Base-by-base conservation (phyloP, 139 green algal genomes). In the Ostreobium quekettii region DNA sequence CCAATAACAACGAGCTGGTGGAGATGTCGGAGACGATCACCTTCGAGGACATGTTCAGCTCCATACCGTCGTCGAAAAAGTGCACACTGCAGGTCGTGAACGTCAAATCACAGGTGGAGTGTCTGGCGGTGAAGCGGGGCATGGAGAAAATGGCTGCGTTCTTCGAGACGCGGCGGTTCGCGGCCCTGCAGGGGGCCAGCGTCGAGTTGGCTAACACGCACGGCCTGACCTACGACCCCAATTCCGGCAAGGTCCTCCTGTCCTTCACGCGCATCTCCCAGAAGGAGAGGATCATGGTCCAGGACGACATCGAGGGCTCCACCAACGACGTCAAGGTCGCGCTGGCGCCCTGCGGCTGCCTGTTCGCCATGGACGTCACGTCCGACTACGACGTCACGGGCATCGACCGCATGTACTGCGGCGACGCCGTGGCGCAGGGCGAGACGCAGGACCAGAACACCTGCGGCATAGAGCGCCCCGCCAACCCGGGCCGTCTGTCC, bases 101-200 rank as follows among this genome's bases (percentile, higher is more conserved):
- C 22, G 39, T 64, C 36, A 67, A 80, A 57, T 68, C 39, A 22
- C 31, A 36, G 32, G 64, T 69, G n/a, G 71, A 85, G 75, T 86
- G 80, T 74, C 69, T 86, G 19, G 60, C 60, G 24, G 24, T 86
- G 7, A 76, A 79, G 71, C 29, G 59, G 3, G 64, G 71, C n/a
- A 71, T 70, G 66, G 75, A 82, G 24, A 76, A 47, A 26, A 38
- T 30, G 8, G 64, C 64, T n/a, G 48, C 64, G 4, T 71, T 71
- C 42, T 62, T 71, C 22, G 64, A 71, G 29, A 71, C 64, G 31
- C n/a, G 64, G 15, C n/a, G 64, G 22, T 71, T 58, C 48, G 64
- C 64, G 31, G 64, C 64, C 6, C 24, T 64, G 28, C 35, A 32
- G 46, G 30, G 30, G 30, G 64, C 64, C 7, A 48, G 35, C 29